Evolutionary conservation across 257 asterid genomes (phyloP).

Genomic region (Solanum etuberosum): DNA sequence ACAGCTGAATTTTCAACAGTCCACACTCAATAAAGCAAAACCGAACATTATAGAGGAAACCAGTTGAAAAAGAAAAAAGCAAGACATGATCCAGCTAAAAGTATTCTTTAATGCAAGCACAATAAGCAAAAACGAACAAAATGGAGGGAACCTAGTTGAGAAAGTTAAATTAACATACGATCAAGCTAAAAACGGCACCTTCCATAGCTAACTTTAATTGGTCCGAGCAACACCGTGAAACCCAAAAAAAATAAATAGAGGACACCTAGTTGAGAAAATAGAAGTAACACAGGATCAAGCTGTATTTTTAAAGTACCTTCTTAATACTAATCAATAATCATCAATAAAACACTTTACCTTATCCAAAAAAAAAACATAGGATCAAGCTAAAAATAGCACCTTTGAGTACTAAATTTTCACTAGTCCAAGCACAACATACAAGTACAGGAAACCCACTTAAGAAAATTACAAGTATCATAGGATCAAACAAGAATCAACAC

Average conservation of each 20-base stretch:
- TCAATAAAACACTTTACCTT: background rate
- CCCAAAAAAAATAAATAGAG: background rate
- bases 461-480: background rate
- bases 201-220: background rate
- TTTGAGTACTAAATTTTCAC: background rate
- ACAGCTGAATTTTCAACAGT: background rate
- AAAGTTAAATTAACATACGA: background rate
- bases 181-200: slow-evolving; percentile 3
- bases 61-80: background rate
- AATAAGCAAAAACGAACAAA: background rate
- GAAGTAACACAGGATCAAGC: background rate
- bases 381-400: background rate
- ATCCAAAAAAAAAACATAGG: background rate
- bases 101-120: background rate
- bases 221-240: background rate
- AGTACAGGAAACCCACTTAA: background rate
- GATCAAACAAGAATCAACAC: background rate
- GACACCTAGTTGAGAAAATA: background rate
- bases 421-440: background rate
- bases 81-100: slow-evolving; percentile 1
- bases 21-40: background rate
- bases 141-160: background rate
- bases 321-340: background rate
- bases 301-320: background rate
- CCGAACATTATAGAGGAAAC: background rate